Evolutionary conservation across 2,329 filamentous ascomycete species (phyloP), one percentile per base, ranked within the genome.

Genomic region (Chaetoscypha palmicola): DNA sequence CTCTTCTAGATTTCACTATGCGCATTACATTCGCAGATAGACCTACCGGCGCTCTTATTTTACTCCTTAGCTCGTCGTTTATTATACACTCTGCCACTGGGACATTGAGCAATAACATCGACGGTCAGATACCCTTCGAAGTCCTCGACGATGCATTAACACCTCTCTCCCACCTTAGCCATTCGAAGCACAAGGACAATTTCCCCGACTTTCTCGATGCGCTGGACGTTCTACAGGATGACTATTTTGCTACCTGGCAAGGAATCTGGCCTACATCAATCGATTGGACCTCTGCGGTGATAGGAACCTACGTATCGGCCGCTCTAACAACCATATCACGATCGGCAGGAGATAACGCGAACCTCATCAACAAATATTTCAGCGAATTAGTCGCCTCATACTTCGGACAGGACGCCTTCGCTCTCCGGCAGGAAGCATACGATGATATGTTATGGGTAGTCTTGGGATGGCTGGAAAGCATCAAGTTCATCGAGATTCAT

Each of bases 371-470:
- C 52, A 77, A 75, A 22, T 90, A 90, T 62, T 95, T 94, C 62
- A 76, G 79, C 0, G 86, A 96, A 46, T 68, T 82, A 1, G 69
- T 81, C 4, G 76, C 79, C 7, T 94, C 83, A 54, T 96, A 94
- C 61, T 94, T 91, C 61, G 88, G 86, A 16, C 87, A 97, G 62
- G 80, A 95, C 62, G 76, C 81, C 3, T 79, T 89, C 51, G 72
- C 75, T 21, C 74, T 96, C 38, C 75, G 86, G 34, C 77, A 79
- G 45, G 71, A 92, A 69, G 91, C 91, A 0, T 94, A 83, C 61
- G 91, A 96, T 60, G 91, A 97, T 62, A 94, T 95, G 68, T 75
- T 95, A 2, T 97, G 91, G 91, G 88, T 96, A 1, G 88, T 94
- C 2, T 72, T 97, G 28, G 87, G 84, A 50, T 96, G 91, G 90